Conservation (phyloP, 371 early-diverging fungal genomes). For the Dichotomocladium elegans region DNA sequence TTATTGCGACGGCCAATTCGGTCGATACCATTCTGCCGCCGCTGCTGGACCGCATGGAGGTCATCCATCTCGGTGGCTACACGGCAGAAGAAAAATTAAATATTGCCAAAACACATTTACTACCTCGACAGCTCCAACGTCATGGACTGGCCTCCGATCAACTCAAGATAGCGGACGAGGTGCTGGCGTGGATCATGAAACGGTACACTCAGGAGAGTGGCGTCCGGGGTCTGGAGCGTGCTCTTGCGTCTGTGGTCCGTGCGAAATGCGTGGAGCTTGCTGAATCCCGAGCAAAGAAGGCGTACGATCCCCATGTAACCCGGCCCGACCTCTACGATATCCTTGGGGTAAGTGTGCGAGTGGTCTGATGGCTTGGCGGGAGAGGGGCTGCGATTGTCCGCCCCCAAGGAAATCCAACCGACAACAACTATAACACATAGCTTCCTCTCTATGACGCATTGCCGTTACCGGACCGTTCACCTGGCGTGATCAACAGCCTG, state of each 20-base stretch:
- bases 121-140: conserved; percentile 66
- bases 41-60: conserved; percentile 85
- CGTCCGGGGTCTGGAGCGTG: conserved; percentile 75
- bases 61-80: conserved; percentile 80
- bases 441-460: conserved; percentile 79
- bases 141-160: conserved; percentile 61
- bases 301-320: conserved; percentile 31
- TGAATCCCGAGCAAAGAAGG: conserved; percentile 20
- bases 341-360: conserved; percentile 63
- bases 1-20: conserved; percentile 87
- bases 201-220: conserved; percentile 88
- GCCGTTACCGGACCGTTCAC: conserved; percentile 78
- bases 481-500: too few species aligned
- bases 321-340: conserved; percentile 51
- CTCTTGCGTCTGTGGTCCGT: conserved; percentile 74
- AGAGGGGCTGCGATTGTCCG: background rate
- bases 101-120: conserved; percentile 47
- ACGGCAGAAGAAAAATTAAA: conserved; percentile 77
- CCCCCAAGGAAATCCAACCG: conserved; percentile 28
- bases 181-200: conserved; percentile 59
- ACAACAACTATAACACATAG: conserved; percentile 39
- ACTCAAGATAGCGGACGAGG: conserved; percentile 52
- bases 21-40: conserved; percentile 77
- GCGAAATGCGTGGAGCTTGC: conserved; percentile 71
- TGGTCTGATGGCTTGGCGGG: too few species aligned